Conservation (phyloP, 139 green algal genomes). For the Coelastrella sp. region DNA sequence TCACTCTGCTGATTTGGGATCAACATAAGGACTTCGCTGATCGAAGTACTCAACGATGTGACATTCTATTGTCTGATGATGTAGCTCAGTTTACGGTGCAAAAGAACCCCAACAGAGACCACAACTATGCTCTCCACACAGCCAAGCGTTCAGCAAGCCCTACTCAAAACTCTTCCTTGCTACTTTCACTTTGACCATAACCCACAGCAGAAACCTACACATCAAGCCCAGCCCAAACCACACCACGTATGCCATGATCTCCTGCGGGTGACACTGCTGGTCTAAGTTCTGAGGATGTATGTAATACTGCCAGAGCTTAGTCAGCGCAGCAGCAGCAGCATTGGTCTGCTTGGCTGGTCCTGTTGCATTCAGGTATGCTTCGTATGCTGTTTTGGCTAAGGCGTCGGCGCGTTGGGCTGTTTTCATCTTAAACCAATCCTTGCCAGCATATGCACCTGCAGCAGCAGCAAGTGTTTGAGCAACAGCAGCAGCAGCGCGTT, state of each 20-base stretch:
- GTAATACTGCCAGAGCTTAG: slow-evolving; percentile 35
- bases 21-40: no score
- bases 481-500: neutral
- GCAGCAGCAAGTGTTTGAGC: neutral
- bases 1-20: no score
- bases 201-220: neutral
- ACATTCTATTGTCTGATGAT: no score
- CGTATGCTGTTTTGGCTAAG: neutral
- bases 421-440: neutral
- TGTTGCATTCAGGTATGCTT: neutral
- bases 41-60: no score
- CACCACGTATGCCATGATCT: neutral
- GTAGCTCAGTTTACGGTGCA: no score
- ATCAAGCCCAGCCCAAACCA: neutral
- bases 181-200: slow-evolving; percentile 30
- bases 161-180: no score
- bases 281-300: neutral
- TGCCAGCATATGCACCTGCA: neutral
- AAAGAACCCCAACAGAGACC: no score
- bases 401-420: neutral
- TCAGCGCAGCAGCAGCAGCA: slow-evolving; percentile 6
- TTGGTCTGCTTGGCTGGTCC: neutral
- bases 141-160: no score
- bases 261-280: neutral
- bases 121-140: no score